Percentiles rank a stretch among this genome's conserved stretches.
These are phyloP conservation scores for Cylindrodendrum hubeiense DNA, from an alignment of 2,329 filamentous ascomycete species.

Conservation along the genomic window DNA sequence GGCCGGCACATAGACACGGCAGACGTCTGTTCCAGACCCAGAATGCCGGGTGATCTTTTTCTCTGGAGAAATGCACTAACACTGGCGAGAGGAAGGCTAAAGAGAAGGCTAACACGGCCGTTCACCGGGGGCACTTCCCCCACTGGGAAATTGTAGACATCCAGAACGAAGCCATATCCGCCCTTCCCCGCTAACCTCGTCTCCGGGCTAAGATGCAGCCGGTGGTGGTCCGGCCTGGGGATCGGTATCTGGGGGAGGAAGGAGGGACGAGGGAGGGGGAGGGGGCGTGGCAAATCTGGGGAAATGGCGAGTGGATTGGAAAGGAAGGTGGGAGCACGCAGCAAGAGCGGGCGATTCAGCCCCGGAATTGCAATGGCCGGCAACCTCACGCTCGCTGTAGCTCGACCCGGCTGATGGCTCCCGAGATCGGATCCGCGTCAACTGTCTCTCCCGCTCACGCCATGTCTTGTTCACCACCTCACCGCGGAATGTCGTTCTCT, in stretches of 20 bases:
- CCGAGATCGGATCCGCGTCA: slow-evolving; percentile 35
- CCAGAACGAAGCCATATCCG: slow-evolving; percentile 2
- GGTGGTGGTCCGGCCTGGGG: not conserved
- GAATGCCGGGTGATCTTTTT: slow-evolving; percentile 5
- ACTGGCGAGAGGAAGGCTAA: not conserved
- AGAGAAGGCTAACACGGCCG: not conserved
- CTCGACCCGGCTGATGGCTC: not conserved
- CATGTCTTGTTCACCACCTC: slow-evolving; percentile 10
- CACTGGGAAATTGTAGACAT: slow-evolving; percentile 7
- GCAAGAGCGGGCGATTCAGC: not conserved
- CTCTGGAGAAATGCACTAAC: not conserved
- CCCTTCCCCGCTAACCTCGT: slow-evolving; percentile 6
- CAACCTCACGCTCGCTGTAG: not conserved
- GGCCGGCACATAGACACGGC: slow-evolving; percentile 6
- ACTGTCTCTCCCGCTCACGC: slow-evolving; percentile 2
- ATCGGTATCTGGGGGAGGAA: slow-evolving; percentile 13
- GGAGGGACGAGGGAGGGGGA: no score
- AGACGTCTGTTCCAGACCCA: not conserved
- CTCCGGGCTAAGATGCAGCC: slow-evolving; percentile 6
- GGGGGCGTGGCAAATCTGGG: slow-evolving; percentile 15
- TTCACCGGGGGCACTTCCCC: slow-evolving; percentile 9
- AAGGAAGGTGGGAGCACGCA: not conserved
- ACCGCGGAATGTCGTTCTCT: slow-evolving; percentile 26
- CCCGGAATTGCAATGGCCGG: slow-evolving; percentile 1
- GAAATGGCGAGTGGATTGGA: not conserved